Evolutionary conservation across 768 basidiomycete genomes (phyloP), one percentile per base, ranked within the genome.

Genomic region (Boletus sp.): DNA sequence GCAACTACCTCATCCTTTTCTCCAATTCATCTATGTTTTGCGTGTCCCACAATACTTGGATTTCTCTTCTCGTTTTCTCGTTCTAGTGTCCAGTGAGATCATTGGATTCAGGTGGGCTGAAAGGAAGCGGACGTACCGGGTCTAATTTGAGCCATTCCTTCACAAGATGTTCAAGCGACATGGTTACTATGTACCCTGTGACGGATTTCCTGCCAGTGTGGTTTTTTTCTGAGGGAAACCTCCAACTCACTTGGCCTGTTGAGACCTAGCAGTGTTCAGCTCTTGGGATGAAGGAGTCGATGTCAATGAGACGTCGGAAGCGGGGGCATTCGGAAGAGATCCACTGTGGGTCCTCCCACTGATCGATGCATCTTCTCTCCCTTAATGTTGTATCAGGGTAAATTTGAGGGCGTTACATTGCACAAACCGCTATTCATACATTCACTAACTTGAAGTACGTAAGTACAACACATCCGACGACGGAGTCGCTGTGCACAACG

Each of bases 81-180:
- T 76, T 77, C 77, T 79, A 39, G 41, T 17, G 34, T 32, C 13
- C 25, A 14, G 25, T 0, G 19, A 39, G 30, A 23, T 53, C 35
- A 14, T 32, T 41, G 29, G 5, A 50, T 25, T 14, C 6, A 40
- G 5, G 41, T 23, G 8, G 23, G 35, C 25, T 42, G 14, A 27
- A 23, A 27, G 17, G 15, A 44, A 47, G 4, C 25, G 15, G 17
- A 39, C 53, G n/a, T 51, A 80, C 82, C 51, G 73, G 69, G 61
- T 83, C 81, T 37, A 80, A 55, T 45, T 69, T 71, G 42, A 83
- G 67, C 81, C 81, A 83, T 60, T 80, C 77, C 13, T 69, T 67
- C n/a, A 81, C 79, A 29, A 80, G 72, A 19, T 69, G 56, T 53
- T 77, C 70, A 27, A 83, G 66, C 13, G 55, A 52, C 48, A 56